Conservation (phyloP, 2,329 filamentous ascomycete species). For the Apiospora pterosperma region DNA sequence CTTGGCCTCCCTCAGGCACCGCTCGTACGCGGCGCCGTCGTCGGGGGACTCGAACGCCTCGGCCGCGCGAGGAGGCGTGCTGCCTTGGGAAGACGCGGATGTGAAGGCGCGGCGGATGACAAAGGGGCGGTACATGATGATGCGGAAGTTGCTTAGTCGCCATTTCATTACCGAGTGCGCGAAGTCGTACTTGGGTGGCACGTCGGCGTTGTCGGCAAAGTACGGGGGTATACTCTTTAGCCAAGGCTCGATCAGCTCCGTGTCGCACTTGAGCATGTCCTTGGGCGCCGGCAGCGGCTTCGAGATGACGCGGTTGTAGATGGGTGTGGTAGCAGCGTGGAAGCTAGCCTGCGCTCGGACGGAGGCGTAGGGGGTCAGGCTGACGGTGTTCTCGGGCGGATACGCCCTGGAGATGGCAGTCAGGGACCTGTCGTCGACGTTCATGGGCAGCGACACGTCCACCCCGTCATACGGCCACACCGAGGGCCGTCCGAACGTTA, state of each 20-base stretch:
- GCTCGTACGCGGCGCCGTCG: constrained; percentile 25
- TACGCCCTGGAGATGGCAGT: constrained; percentile 31
- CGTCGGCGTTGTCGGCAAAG: constrained; percentile 27
- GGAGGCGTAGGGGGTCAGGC: constrained; percentile 40
- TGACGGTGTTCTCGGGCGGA: constrained; percentile 31
- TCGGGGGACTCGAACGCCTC: constrained; percentile 12
- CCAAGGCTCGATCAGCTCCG: constrained; percentile 36
- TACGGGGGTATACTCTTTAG: constrained; percentile 30
- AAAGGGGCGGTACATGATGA: constrained; percentile 45
- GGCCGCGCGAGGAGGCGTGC: constrained; percentile 15
- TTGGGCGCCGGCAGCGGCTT: constrained; percentile 36
- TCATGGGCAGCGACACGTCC: constrained; percentile 19
- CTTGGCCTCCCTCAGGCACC: constrained; percentile 39
- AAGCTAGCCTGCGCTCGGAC: constrained; percentile 41
- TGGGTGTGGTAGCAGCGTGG: constrained; percentile 39
- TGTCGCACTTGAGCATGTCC: constrained; percentile 38
- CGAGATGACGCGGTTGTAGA: constrained; percentile 43
- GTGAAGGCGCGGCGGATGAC: constrained; percentile 35
- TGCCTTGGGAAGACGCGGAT: no score
- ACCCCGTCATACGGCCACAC: constrained; percentile 21
- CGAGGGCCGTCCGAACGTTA: constrained; percentile 30
- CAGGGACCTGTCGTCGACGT: constrained; percentile 23
- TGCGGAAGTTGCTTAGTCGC: constrained; percentile 41
- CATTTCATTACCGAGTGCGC: constrained; percentile 40
- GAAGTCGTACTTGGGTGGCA: constrained; percentile 34